Conservation (phyloP, 2,329 filamentous ascomycete species). For the Ophiostoma montium region DNA sequence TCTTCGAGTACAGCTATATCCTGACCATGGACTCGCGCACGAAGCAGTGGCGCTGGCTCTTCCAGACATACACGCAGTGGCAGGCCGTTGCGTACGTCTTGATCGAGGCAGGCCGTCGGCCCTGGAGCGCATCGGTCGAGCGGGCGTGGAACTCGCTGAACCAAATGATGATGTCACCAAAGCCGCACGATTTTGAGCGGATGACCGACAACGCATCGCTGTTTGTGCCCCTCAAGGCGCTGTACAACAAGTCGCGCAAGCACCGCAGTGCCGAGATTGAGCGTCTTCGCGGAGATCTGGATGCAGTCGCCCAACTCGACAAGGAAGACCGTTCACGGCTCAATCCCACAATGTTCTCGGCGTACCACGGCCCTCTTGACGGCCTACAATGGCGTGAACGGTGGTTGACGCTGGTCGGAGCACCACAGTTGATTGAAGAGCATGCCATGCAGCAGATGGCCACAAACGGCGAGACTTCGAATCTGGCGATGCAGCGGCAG, state of each 20-base stretch:
- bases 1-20: conserved; percentile 40
- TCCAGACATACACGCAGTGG: conserved; percentile 46
- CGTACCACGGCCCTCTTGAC: conserved; percentile 31
- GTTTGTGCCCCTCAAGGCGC: conserved; percentile 38
- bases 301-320: conserved; percentile 35
- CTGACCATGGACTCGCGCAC: conserved; percentile 35
- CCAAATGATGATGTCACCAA: conserved; percentile 17
- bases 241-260: conserved; percentile 36
- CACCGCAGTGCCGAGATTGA: conserved; percentile 37
- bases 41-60: conserved; percentile 43
- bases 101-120: conserved; percentile 32
- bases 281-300: conserved; percentile 32
- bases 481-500: conserved; percentile 1
- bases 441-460: background rate
- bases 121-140: conserved; percentile 22
- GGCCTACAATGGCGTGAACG: conserved; percentile 32
- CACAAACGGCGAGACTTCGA: background rate
- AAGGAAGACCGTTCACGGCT: conserved; percentile 31
- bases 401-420: conserved; percentile 35
- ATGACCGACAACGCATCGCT: conserved; percentile 33
- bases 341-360: conserved; percentile 31
- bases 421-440: conserved; percentile 14
- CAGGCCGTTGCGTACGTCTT: conserved; percentile 42
- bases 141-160: conserved; percentile 19
- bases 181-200: conserved; percentile 28